phyloP scores from a whole-genome alignment of 169 alveolate species.

The Perkinsus chesapeaki region DNA sequence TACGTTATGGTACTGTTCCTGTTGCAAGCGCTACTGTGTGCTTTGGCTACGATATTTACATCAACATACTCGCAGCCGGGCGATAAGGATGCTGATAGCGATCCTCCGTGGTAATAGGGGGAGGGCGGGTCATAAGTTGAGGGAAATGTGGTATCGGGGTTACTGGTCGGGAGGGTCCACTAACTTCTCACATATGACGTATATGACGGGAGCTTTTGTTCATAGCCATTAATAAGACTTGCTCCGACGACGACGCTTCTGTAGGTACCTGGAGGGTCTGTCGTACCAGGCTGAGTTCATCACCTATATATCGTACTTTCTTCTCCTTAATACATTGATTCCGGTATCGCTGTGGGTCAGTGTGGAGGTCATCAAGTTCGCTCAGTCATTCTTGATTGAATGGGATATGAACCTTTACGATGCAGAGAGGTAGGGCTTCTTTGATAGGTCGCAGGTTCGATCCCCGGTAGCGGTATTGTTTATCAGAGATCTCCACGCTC shows the following conservation, averaged over 20 bases:
- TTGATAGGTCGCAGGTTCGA: neutral
- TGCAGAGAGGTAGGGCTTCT: neutral
- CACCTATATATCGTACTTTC: neutral
- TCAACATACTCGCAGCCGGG: neutral
- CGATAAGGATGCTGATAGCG: neutral
- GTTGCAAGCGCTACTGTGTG: neutral
- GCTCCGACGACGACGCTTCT: too few species aligned
- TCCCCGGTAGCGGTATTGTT: neutral
- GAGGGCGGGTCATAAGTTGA: too few species aligned
- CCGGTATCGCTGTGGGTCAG: neutral
- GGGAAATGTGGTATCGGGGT: neutral
- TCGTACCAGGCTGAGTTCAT: neutral
- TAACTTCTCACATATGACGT: too few species aligned
- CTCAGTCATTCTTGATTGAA: neutral
- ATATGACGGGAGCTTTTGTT: neutral
- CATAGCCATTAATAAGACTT: neutral
- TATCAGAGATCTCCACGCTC: neutral
- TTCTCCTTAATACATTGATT: neutral
- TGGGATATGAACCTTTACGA: neutral
- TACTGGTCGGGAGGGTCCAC: too few species aligned
- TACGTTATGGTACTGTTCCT: neutral
- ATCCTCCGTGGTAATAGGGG: neutral
- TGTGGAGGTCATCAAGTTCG: neutral
- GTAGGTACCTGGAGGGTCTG: neutral
- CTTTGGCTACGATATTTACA: neutral